Evolutionary conservation across 1,139 yeast species (phyloP).

Genomic region (Arxiozyma heterogenica): DNA sequence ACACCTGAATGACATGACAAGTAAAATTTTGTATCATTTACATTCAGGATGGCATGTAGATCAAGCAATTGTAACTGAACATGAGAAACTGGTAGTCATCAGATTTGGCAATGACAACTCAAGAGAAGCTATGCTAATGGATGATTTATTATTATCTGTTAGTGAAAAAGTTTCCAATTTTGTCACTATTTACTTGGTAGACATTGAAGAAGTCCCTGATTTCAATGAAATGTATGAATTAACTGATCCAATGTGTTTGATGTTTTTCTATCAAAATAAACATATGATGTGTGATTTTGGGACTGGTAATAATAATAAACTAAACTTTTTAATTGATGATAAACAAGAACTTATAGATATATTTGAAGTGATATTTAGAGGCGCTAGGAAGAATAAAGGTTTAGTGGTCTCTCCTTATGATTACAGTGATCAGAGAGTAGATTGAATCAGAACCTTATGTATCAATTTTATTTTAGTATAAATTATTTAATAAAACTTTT

Average conservation of each 20-base stretch:
- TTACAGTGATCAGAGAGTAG: constrained; percentile 25
- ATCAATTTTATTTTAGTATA: neutral
- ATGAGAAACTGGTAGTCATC: constrained; percentile 76
- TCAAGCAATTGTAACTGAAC: constrained; percentile 81
- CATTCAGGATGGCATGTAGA: constrained; percentile 95
- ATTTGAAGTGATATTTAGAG: constrained; percentile 79
- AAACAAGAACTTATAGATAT: constrained; percentile 89
- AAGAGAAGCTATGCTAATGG: constrained; percentile 80
- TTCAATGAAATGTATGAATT: constrained; percentile 90
- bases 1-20: constrained; percentile 48
- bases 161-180: constrained; percentile 82
- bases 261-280: constrained; percentile 89
- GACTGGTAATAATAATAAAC: constrained; percentile 91
- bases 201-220: constrained; percentile 81
- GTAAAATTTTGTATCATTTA: constrained; percentile 79
- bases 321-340: constrained; percentile 70
- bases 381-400: constrained; percentile 90
- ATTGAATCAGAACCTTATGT: neutral
- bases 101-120: constrained; percentile 78
- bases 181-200: constrained; percentile 82
- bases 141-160: constrained; percentile 67
- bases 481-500: neutral
- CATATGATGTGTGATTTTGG: constrained; percentile 99
- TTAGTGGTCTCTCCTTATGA: constrained; percentile 68
- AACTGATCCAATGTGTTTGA: constrained; percentile 81